A percentile compares a stretch with the other conserved stretches of the same genome.
Evolutionary conservation across 805 yeast species (phyloP).

Genomic region (Saturnispora silvae): DNA sequence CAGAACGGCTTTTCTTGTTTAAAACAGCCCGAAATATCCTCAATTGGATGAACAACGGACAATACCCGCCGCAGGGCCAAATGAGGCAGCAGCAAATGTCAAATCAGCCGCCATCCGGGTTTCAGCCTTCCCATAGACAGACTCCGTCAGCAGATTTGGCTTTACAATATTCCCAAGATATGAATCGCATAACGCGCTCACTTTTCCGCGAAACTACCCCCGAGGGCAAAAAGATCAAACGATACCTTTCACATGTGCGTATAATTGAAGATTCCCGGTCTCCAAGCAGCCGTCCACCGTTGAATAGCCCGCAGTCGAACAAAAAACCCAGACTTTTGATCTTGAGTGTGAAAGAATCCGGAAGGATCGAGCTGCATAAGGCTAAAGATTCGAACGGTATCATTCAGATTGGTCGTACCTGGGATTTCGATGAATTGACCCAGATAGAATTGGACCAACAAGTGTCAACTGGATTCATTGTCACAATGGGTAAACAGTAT

Average conservation of each 20-base stretch:
- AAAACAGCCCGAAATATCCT: too few relatives aligned
- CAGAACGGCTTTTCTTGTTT: too few relatives aligned
- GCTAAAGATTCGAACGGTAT: constrained; percentile 69
- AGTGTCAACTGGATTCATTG: constrained; percentile 45
- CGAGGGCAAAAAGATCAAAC: constrained; percentile 36
- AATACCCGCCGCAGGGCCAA: too few relatives aligned
- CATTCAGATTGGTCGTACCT: constrained; percentile 85
- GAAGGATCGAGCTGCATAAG: constrained; percentile 67
- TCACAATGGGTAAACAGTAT: constrained; percentile 64
- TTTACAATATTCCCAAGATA: constrained; percentile 47
- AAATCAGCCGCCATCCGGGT: not conserved
- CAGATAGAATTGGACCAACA: constrained; percentile 43
- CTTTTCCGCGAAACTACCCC: constrained; percentile 39
- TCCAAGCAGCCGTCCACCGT: constrained; percentile 62
- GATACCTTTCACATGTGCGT: constrained; percentile 67
- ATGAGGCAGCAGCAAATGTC: too few relatives aligned
- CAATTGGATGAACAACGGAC: too few relatives aligned
- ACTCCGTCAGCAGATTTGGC: constrained; percentile 28
- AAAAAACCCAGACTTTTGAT: constrained; percentile 56
- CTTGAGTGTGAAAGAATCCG: constrained; percentile 48
- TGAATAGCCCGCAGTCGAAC: constrained; percentile 32
- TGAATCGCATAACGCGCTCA: constrained; percentile 34
- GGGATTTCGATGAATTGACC: constrained; percentile 70
- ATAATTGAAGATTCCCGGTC: constrained; percentile 64
- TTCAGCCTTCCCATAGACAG: constrained; percentile 1